A percentile compares a stretch with the other conserved stretches of the same genome.
Conservation (phyloP, 2,329 filamentous ascomycete species). For the Cadophora gregata region DNA sequence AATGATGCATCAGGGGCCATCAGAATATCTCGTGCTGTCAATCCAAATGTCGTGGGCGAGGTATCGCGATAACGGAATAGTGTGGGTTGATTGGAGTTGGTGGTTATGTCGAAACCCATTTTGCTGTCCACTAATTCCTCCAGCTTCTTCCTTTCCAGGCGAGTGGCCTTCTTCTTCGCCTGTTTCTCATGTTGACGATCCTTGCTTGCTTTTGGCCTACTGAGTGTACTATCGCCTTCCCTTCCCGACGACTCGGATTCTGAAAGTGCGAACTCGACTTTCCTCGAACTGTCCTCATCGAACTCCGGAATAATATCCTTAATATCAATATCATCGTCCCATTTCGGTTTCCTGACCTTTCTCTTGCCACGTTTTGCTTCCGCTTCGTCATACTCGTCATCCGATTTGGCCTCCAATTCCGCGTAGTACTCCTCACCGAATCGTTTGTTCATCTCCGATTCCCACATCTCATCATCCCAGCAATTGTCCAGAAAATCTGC, state of each 20-base stretch:
- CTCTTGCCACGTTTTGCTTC: conserved; percentile 58
- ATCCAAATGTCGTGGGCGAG: conserved; percentile 85
- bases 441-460: conserved; percentile 83
- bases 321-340: conserved; percentile 98
- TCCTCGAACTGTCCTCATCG: conserved; percentile 63
- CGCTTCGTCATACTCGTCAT: conserved; percentile 53
- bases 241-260: conserved; percentile 54
- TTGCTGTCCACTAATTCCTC: conserved; percentile 85
- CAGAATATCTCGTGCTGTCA: conserved; percentile 89
- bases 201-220: conserved; percentile 61
- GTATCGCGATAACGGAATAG: conserved; percentile 94
- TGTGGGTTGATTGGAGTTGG: conserved; percentile 57
- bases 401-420: conserved; percentile 66
- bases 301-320: conserved; percentile 90
- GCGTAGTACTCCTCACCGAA: conserved; percentile 95
- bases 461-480: conserved; percentile 91
- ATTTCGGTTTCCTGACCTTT: conserved; percentile 80
- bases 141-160: conserved; percentile 80
- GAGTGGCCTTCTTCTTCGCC: conserved; percentile 71
- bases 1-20: conserved; percentile 84
- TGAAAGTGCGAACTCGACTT: conserved; percentile 61
- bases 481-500: conserved; percentile 81
- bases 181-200: conserved; percentile 64
- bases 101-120: conserved; percentile 73
- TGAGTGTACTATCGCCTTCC: conserved; percentile 47